Conservation (phyloP, 2,329 filamentous ascomycete species). For the Ascochyta clinopodiicola region DNA sequence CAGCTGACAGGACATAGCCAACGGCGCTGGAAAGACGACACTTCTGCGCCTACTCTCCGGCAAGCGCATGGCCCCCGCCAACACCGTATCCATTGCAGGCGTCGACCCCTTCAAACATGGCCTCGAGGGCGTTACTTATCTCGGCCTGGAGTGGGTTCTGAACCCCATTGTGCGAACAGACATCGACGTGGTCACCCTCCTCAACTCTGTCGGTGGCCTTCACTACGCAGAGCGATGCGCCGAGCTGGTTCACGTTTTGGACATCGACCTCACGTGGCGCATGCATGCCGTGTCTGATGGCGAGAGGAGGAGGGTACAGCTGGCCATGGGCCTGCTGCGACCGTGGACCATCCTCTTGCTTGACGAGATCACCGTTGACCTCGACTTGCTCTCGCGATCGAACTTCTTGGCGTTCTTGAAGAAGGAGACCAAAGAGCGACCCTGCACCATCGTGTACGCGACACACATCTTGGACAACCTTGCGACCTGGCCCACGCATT, state of each 20-base stretch:
- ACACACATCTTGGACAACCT: conserved; percentile 97
- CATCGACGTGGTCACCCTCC: conserved; percentile 86
- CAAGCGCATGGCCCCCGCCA: conserved; percentile 84
- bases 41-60: conserved; percentile 92
- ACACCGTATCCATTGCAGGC: conserved; percentile 77
- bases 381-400: conserved; percentile 84
- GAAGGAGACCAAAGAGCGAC: conserved; percentile 79
- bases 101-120: conserved; percentile 91
- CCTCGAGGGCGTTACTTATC: conserved; percentile 93
- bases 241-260: conserved; percentile 84
- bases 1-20: conserved; percentile 61
- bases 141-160: conserved; percentile 96
- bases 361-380: conserved; percentile 96
- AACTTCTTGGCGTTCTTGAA: conserved; percentile 89
- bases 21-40: conserved; percentile 96
- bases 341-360: conserved; percentile 91
- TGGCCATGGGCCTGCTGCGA: conserved; percentile 91
- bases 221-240: conserved; percentile 82
- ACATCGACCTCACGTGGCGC: conserved; percentile 90
- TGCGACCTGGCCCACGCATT: conserved; percentile 90
- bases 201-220: conserved; percentile 85
- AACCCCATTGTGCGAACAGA: conserved; percentile 96
- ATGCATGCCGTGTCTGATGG: conserved; percentile 97
- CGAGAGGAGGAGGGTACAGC: conserved; percentile 87
- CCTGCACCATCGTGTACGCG: conserved; percentile 94